Evolutionary conservation across 192 early-diverging fungal genomes (phyloP), one percentile per base, ranked within the genome.

Genomic region (Coemansia sp.): DNA sequence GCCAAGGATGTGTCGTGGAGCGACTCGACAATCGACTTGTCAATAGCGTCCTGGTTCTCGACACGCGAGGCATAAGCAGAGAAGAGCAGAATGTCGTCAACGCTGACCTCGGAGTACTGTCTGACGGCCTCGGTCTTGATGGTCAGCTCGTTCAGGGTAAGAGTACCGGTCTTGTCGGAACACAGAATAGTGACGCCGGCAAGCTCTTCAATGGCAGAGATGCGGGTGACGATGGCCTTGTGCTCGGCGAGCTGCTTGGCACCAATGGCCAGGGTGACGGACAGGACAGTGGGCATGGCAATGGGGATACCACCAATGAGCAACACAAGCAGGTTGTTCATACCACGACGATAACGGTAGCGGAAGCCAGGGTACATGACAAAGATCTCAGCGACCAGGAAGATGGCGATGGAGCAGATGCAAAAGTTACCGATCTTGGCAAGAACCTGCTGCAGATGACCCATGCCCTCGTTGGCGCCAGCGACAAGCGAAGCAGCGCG

Each of bases 101-200:
- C 70, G 49, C 73, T 63, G 65, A 85, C 73, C 38, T 87, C 87
- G 34, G 87, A 86, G 72, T 92, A 92, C 71, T 80, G 73, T 75
- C 84, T 89, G 75, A 92, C 84, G 63, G 89, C 85, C 68, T 87
- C 73, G 38, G 82, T 80, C 73, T 88, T 88, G 67, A 91, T 88
- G 71, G 86, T 88, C 30, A 90, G 83, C 76, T 91, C 87, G 85
- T 95, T 96, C 22, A 93, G 72, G 28, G 94, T 96, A 31, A 96
- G 85, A n/a, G 94, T 96, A 69, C 94, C 94, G 55, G 94, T 96
- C 86, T 96, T 96, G 85, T 96, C 94, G 28, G 92, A 93, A 85
- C 92, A 94, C 70, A 96, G 89, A 64, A 90, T 89, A 63, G 88
- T 89, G 31, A 91, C 89, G 66, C 87, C 89, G n/a, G 89, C 87